phyloP scores from a whole-genome alignment of 2,329 filamentous ascomycete species.

The Acrocalymma vagum region DNA sequence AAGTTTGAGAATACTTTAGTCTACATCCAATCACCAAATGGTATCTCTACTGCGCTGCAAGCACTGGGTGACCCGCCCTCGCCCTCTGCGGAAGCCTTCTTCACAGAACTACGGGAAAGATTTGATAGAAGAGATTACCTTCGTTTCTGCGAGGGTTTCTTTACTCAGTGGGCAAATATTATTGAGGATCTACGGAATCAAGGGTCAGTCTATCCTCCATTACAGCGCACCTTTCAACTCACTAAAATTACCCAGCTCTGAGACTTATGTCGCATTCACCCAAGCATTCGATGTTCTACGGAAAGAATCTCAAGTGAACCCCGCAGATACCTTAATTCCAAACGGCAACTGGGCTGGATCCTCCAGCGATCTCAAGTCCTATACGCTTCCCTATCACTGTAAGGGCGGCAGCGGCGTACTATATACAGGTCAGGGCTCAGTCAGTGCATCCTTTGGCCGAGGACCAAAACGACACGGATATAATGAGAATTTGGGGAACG shows the following conservation, averaged over 20 bases:
- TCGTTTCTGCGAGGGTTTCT: slow-evolving; percentile 3
- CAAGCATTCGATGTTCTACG: slow-evolving; percentile 5
- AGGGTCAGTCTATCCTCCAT: not conserved
- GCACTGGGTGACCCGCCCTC: slow-evolving; percentile 3
- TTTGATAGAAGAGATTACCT: slow-evolving; percentile 1
- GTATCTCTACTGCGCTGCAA: not conserved
- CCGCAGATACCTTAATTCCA: not conserved
- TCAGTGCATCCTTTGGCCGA: not conserved
- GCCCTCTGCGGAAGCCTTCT: not conserved
- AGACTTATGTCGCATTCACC: slow-evolving; percentile 3
- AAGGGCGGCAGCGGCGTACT: slow-evolving; percentile 1
- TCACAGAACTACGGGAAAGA: not conserved
- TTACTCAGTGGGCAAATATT: slow-evolving; percentile 6
- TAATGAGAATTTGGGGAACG: not conserved
- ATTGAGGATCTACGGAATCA: slow-evolving; percentile 2
- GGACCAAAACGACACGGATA: not conserved
- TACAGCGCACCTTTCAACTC: not conserved
- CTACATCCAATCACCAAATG: not conserved
- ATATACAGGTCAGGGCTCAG: not conserved
- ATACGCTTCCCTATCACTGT: no score
- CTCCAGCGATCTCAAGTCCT: not conserved
- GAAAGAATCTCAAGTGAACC: slow-evolving; percentile 1
- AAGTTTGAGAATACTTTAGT: slow-evolving; percentile 1
- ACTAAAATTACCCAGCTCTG: slow-evolving; percentile 2
- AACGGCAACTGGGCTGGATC: not conserved